Evolutionary conservation across 352 stramenopile genomes (phyloP), one percentile per base, ranked within the genome.

Genomic region (Phytopythium delawarense): DNA sequence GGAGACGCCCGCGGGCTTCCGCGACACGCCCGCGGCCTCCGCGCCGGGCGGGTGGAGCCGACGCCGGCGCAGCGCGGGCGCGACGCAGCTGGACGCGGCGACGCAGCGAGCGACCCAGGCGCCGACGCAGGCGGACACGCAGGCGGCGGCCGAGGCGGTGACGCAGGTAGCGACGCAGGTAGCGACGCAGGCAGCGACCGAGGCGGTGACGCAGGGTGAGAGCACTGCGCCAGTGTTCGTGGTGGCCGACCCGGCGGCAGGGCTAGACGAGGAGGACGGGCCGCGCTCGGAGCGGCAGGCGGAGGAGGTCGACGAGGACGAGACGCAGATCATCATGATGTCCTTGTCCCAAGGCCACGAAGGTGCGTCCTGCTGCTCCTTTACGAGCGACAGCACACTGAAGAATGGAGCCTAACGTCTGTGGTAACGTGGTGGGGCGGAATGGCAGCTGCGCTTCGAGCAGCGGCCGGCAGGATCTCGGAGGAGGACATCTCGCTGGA

Each of bases 251-350:
- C 67, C 62, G 0, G 76, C 65, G 37, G 58, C 63, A 49, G 66
- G 68, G 4, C 53, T 69, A 1, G 46, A 61, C 7, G 44, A 57
- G 60, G 58, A 62, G 50, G 57, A 71, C 13, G 52, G 34, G 1
- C 20, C 9, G 11, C 7, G 25, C 21, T 40, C 2, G 55, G 62
- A 79, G n/a, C 56, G 46, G 2, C 46, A 50, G 25, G 42, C 64
- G 4, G 74, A 82, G 6, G 75, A 84, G 18, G 71, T 87, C 15
- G 84, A 92, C 48, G 84, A 91, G 60, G 81, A 93, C 32, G 84
- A 91, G 72, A 93, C 84, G 45, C 84, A 93, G 73, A 93, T 93
- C 62, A 52, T 81, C 44, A 91, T 91, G 77, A 42, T 42, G 45
- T 86, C 81, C 54, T 65, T 87, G 32, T 91, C 79, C 0, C 73